Evolutionary conservation across 176 grass and related monocot genomes (phyloP), one percentile per base, ranked within the genome.

Genomic region (Lolium perenne): DNA sequence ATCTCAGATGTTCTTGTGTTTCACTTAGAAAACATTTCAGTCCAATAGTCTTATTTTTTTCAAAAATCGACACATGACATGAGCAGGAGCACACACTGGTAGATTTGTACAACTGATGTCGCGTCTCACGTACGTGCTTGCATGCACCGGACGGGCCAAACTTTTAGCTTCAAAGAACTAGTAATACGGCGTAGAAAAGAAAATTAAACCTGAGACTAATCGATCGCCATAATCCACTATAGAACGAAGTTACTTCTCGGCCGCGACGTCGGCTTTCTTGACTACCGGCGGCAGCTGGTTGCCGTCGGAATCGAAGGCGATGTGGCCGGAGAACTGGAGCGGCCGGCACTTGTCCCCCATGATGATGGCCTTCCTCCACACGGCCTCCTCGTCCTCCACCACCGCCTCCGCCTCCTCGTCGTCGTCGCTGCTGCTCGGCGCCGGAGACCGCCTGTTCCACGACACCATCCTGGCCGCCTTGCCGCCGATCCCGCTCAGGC

Each of bases 301-400:
- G 17, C 92, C 92, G 46, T 86, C 80, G n/a, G 38, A 71, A 32
- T 91, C 92, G 56, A 82, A 74, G 32, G 66, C 56, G 61, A 94
- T 91, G 10, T 60, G 59, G 14, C 89, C 89, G 64, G 92, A 91
- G 84, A 91, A 91, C 29, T 87, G 9, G 38, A 87, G 75, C 62
- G 92, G 92, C 25, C 87, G 83, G 80, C 92, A 94, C 89, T 89
- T 94, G 25, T 89, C 92, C 2, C 92, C 92, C 92, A 91, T 82
- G 35, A 94, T 86, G 75, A 94, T 94, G 45, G 92, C 51, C 83
- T 86, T 85, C 77, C 79, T 83, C 92, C 92, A 94, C 56, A 94
- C 53, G 1, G 79, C 83, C 46, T 83, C 86, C 12, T 86, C 82
- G 10, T 32, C 76, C 0, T 20, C 18, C 14, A 20, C 22, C 38